Evolutionary conservation across 176 grass and related monocot genomes (phyloP), one percentile per base, ranked within the genome.

Genomic region (Themeda triandra): DNA sequence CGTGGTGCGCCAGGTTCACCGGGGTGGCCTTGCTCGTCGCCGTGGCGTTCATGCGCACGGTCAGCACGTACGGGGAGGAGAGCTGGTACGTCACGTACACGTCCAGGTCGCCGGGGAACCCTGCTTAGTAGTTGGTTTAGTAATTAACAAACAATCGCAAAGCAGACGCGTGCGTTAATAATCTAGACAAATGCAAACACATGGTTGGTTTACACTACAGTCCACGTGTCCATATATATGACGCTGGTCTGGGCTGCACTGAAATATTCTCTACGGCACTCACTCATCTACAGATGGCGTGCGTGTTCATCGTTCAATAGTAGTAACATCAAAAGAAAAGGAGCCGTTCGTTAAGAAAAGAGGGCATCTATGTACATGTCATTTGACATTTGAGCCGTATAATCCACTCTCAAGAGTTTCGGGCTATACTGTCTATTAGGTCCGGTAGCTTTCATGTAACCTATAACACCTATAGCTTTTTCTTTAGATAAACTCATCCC

Each of bases 11-110:
- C 0, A 97, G 80, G 89, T 98, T 98, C 83, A 95, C 93, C 31
- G 93, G 96, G 4, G 95, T 98, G 0, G 92, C 87, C 90, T 7
- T 51, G 48, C 88, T 92, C 66, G 60, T 10, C 59, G 92, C 83
- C 77, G 87, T 92, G 66, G 85, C 92, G 46, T 86, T 84, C 95
- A 98, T 98, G 85, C 32, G 72, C 63, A 98, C 83, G 69, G 82
- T 88, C 30, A 98, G 82, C 28, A 78, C 82, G 80, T 98, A 93
- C 5, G 82, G 79, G 17, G 71, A 46, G 1, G 89, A 90, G 0
- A 98, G 88, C 76, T 78, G 71, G 76, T 98, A 98, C 32, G 91
- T 98, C 36, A 95, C 96, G 84, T 92, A 91, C 64, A 95, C 95
- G 72, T 98, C 95, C 11, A 98, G 82, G 41, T 29, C 88, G 0